phyloP scores from a whole-genome alignment of 2,329 filamentous ascomycete genomes.

The Grosmannia penicillata region DNA sequence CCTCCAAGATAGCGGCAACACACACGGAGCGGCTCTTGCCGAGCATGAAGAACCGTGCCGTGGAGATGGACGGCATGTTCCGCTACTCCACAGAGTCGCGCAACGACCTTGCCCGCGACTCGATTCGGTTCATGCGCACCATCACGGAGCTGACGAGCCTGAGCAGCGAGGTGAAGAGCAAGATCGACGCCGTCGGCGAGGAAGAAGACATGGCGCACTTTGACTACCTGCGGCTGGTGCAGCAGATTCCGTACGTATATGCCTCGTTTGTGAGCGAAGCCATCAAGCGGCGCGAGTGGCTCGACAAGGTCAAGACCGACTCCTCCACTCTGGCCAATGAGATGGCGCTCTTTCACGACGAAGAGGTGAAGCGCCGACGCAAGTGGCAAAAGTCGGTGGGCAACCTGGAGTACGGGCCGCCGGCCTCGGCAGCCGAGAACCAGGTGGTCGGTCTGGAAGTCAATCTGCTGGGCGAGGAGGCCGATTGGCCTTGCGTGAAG shows the following conservation, averaged over 20 bases:
- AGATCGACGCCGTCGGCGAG: conserved; percentile 56
- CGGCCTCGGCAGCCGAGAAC: conserved; percentile 38
- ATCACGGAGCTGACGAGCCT: conserved; percentile 69
- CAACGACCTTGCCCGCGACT: conserved; percentile 50
- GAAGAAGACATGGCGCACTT: conserved; percentile 69
- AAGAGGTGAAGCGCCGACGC: conserved; percentile 74
- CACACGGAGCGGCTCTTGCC: conserved; percentile 50
- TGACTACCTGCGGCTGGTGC: conserved; percentile 63
- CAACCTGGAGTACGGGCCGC: conserved; percentile 45
- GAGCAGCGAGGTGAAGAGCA: conserved; percentile 56
- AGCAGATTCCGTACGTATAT: conserved; percentile 77
- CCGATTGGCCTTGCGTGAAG: conserved; percentile 63
- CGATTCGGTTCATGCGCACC: conserved; percentile 61
- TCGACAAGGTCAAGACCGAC: conserved; percentile 76
- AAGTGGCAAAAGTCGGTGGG: conserved; percentile 85
- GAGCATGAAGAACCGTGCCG: conserved; percentile 36
- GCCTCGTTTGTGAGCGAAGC: conserved; percentile 79
- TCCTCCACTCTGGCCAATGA: conserved; percentile 82
- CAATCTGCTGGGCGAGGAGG: conserved; percentile 66
- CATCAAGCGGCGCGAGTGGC: conserved; percentile 77
- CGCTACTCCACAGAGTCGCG: conserved; percentile 48
- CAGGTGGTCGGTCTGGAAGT: conserved; percentile 69
- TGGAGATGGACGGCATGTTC: conserved; percentile 47
- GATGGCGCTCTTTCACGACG: conserved; percentile 81
- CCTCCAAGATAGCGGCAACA: conserved; percentile 46